Conservation (phyloP, 1,284 basidiomycete genomes). For the Malassezia japonica region DNA sequence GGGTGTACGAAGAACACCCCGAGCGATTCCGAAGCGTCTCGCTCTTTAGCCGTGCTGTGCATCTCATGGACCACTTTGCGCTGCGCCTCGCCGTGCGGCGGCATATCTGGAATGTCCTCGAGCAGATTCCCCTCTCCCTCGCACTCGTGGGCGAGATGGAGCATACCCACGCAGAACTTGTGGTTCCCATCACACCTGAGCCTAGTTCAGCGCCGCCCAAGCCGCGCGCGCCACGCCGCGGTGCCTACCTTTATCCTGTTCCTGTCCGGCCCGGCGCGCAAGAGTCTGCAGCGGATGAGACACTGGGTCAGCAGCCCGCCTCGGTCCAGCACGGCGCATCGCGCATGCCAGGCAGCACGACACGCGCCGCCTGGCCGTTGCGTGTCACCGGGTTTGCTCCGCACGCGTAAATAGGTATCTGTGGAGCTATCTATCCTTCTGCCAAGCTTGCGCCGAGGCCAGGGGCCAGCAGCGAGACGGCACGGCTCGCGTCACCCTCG, state of each 20-base stretch:
- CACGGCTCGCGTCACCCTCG: slow-evolving; percentile 15
- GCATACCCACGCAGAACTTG: neutral
- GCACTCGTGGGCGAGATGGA: slow-evolving; percentile 39
- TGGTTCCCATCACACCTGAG: neutral
- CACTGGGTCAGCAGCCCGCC: neutral
- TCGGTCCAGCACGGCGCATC: neutral
- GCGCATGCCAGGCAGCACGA: neutral
- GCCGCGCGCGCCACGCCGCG: neutral
- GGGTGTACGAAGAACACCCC: slow-evolving; percentile 53
- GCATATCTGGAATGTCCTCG: slow-evolving; percentile 87
- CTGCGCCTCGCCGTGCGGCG: slow-evolving; percentile 70
- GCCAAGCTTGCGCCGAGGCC: neutral
- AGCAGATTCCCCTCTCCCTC: slow-evolving; percentile 39
- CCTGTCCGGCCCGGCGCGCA: neutral
- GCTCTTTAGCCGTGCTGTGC: slow-evolving; percentile 32
- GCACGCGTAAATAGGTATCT: slow-evolving; percentile 1
- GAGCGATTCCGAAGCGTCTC: slow-evolving; percentile 24
- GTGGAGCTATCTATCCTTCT: slow-evolving; percentile 3
- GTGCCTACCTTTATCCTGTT: neutral
- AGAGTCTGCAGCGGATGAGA: neutral
- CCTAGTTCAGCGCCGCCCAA: neutral
- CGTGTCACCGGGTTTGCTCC: slow-evolving; percentile 4
- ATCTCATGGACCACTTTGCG: slow-evolving; percentile 54
- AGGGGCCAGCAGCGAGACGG: slow-evolving; percentile 7
- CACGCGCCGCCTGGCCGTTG: slow-evolving; percentile 5